Evolutionary conservation across 1,139 yeast species (phyloP).

Genomic region (Diutina scorzettiae): DNA sequence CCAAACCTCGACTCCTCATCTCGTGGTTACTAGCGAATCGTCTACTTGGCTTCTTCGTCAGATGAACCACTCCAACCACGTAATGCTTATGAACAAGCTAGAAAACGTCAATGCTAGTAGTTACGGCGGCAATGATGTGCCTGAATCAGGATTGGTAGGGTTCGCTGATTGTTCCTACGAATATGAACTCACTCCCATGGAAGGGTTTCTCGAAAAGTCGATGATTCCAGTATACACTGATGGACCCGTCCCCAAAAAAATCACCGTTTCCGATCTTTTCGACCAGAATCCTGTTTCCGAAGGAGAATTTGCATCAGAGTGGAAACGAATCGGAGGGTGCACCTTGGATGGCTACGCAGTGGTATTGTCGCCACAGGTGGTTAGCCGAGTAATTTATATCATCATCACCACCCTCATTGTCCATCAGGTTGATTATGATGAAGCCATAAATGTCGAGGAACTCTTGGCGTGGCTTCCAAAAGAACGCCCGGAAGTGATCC

Average conservation of each 20-base stretch:
- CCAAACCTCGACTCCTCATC: conserved; percentile 21
- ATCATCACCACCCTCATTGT: conserved; percentile 42
- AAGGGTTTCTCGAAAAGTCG: conserved; percentile 32
- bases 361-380: conserved; percentile 14
- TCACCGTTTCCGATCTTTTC: conserved; percentile 26
- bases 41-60: conserved; percentile 60
- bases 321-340: conserved; percentile 50
- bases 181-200: conserved; percentile 32
- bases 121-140: conserved; percentile 6
- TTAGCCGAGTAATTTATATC: conserved; percentile 25
- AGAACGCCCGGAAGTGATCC: conserved; percentile 21
- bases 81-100: conserved; percentile 37
- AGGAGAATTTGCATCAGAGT: conserved; percentile 36
- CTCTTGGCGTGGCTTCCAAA: conserved; percentile 13
- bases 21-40: conserved; percentile 50
- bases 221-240: conserved; percentile 39
- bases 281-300: conserved; percentile 44
- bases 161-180: conserved; percentile 33
- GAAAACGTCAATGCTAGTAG: conserved; percentile 6
- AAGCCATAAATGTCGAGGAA: conserved; percentile 8
- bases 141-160: conserved; percentile 14
- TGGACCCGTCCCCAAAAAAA: conserved; percentile 6
- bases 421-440: not conserved
- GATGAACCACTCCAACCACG: conserved; percentile 80
- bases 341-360: conserved; percentile 27